These are phyloP conservation scores for Steccherinum ochraceum DNA, from an alignment of 768 basidiomycete species.

Conservation along the genomic window DNA sequence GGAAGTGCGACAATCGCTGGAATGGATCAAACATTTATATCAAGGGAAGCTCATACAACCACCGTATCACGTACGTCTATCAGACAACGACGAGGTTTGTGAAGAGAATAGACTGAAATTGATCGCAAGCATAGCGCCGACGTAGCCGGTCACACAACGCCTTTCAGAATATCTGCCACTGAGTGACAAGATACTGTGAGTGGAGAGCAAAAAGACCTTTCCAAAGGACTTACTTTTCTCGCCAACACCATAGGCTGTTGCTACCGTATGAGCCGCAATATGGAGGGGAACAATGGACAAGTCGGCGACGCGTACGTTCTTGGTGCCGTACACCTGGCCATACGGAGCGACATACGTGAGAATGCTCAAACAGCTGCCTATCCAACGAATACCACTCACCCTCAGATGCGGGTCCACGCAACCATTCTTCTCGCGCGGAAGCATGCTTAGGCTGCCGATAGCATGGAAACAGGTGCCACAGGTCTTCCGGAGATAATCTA, in stretches of 20 bases:
- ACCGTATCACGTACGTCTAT: too few relatives aligned
- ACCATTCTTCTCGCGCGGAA: slow-evolving; percentile 6
- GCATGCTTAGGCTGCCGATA: slow-evolving; percentile 4
- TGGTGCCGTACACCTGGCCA: slow-evolving; percentile 47
- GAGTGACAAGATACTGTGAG: neutral
- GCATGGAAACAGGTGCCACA: neutral
- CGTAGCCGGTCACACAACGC: too few relatives aligned
- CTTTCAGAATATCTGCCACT: neutral
- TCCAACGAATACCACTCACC: too few relatives aligned
- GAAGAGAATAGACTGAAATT: too few relatives aligned
- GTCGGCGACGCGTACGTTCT: slow-evolving; percentile 49
- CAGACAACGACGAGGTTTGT: too few relatives aligned
- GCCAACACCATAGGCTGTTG: neutral
- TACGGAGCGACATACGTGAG: neutral
- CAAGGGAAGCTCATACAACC: too few relatives aligned
- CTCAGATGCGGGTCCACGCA: slow-evolving; percentile 1
- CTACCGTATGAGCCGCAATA: slow-evolving; percentile 34
- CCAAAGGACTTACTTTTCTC: neutral
- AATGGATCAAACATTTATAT: too few relatives aligned
- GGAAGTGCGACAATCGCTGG: too few relatives aligned
- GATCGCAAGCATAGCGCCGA: too few relatives aligned
- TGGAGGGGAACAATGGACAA: slow-evolving; percentile 49
- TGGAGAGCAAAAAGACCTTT: neutral
- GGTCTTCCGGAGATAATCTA: slow-evolving; percentile 2
- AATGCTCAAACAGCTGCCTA: too few relatives aligned